phyloP scores from a whole-genome alignment of 371 early-diverging fungal species.

The Mucor sp. region DNA sequence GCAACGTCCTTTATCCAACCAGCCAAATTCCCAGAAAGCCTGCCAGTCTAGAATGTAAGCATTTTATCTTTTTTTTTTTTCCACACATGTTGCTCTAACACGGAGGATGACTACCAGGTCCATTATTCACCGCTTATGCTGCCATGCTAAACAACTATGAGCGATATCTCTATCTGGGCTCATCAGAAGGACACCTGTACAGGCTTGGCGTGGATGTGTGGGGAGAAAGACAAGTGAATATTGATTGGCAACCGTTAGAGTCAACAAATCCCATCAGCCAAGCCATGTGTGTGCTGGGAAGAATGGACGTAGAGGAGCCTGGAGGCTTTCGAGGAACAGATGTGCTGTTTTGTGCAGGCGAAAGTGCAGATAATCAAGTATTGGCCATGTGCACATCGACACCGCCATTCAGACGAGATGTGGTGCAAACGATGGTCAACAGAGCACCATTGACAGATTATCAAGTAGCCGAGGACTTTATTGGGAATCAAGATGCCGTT shows the following conservation, averaged over 20 bases:
- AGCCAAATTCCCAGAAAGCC: conserved; percentile 25
- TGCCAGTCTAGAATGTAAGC: conserved; percentile 25
- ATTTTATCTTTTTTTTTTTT: neutral
- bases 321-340: neutral
- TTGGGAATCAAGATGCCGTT: conserved; percentile 23
- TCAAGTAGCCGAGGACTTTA: conserved; percentile 7
- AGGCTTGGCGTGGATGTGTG: conserved; percentile 13
- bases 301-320: conserved; percentile 13
- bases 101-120: conserved; percentile 14
- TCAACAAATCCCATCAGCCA: conserved; percentile 31
- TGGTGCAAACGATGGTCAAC: conserved; percentile 29
- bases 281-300: conserved; percentile 33
- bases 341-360: conserved; percentile 35
- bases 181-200: conserved; percentile 35
- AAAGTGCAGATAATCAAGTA: conserved; percentile 41
- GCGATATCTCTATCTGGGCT: conserved; percentile 29
- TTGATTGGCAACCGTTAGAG: conserved; percentile 20
- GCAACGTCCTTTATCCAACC: conserved; percentile 38
- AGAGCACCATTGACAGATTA: conserved; percentile 41
- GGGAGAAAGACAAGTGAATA: neutral
- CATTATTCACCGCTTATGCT: conserved; percentile 37
- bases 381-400: conserved; percentile 28
- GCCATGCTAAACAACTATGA: neutral
- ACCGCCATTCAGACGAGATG: neutral
- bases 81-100: neutral